Evolutionary conservation across 129 eudicot genomes (phyloP), one percentile per base, ranked within the genome.

Genomic region (Tanacetum coccineum): DNA sequence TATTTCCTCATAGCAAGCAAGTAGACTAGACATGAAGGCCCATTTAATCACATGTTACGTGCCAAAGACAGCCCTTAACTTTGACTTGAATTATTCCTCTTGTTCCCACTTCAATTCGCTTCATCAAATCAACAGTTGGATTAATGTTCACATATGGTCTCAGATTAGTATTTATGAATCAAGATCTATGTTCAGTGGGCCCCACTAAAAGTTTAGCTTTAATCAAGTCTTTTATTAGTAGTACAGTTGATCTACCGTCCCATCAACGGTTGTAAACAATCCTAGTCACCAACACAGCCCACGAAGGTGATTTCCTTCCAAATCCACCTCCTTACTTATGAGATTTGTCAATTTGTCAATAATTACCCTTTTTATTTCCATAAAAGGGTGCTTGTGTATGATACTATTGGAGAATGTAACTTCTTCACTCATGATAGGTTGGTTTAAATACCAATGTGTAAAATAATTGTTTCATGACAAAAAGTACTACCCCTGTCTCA

Each of bases 61-160:
- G 64, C 70, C 56, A 32, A 51, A 72, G 45, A 67, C 79, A 59
- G 68, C 79, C 79, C 79, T 58, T 67, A 75, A 67, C 54, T 67
- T 75, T 75, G 79, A 75, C 79, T 50, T 22, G 49, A 68, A 68
- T 75, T 58, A 75, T 67, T 74, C 68, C 68, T 21, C 68, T 18
- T 75, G 74, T 67, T 67, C 64, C 79, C 74, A 68, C 63, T 75
- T 68, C 20, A 22, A 18, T 19, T 22, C 57, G 14, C 79, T 60
- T 48, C 44, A 13, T 32, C 40, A 13, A 7, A 30, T 66, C 68
- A 75, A 67, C 69, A 64, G 58, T 15, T 42, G 20, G 0, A 0
- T 2, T 62, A 11, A 10, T 17, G 20, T 56, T 20, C 32, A 48
- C 26, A 59, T 74, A 36, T 62, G 19, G 54, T 14, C 22, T 39